phyloP scores from a whole-genome alignment of 805 yeast genomes.

The Priceomyces melissophilus region DNA sequence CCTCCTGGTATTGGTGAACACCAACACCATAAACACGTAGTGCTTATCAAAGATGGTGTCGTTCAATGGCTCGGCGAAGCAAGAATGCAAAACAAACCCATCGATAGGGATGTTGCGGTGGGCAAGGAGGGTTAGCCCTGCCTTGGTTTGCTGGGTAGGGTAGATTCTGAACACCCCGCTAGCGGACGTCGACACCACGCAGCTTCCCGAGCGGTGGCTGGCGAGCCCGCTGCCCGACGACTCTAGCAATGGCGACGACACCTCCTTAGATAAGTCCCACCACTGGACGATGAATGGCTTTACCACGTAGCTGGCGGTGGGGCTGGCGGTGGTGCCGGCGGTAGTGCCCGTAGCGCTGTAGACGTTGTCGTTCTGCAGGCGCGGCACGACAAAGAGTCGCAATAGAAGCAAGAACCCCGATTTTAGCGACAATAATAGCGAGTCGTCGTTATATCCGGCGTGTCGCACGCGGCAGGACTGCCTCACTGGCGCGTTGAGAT shows the following conservation, averaged over 20 bases:
- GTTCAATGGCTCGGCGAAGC: conserved; percentile 39
- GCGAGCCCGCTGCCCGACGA: conserved; percentile 26
- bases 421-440: conserved; percentile 33
- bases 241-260: conserved; percentile 12
- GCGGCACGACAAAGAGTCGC: conserved; percentile 35
- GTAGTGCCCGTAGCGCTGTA: not conserved
- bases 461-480: conserved; percentile 28
- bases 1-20: conserved; percentile 35
- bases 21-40: conserved; percentile 31
- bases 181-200: conserved; percentile 36
- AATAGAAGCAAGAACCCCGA: conserved; percentile 41
- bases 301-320: conserved; percentile 14
- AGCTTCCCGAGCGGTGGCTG: conserved; percentile 37
- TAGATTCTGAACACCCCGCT: conserved; percentile 36
- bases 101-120: conserved; percentile 39
- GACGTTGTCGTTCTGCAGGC: conserved; percentile 18
- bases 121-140: conserved; percentile 36
- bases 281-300: conserved; percentile 49
- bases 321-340: not conserved
- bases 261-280: conserved; percentile 35
- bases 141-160: conserved; percentile 29
- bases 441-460: conserved; percentile 29
- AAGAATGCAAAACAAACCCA: conserved; percentile 39
- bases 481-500: conserved; percentile 29
- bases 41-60: conserved; percentile 22